Evolutionary conservation across 164 flowering plant species (phyloP), one percentile per base, ranked within the genome.

Genomic region (Magnolia officinalis): DNA sequence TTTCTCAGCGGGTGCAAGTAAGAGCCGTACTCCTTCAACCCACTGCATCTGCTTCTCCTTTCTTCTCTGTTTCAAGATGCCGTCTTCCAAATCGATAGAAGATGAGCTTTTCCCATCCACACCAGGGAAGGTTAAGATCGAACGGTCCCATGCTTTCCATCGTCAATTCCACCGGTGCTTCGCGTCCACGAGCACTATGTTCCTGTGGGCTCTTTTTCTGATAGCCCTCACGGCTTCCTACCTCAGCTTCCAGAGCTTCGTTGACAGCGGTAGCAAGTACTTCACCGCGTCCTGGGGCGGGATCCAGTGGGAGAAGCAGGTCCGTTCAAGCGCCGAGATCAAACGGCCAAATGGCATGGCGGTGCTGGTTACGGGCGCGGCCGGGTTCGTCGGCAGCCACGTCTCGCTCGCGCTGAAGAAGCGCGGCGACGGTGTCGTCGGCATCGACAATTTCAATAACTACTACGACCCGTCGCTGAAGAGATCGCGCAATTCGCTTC

Each of bases 121-220:
- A n/a, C 84, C 85, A 21, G 87, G 86, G 2, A 86, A 84, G 77
- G 82, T 80, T 75, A 86, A 86, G 78, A 67, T 81, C 75, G 87
- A 84, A 19, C 76, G 80, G 31, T 69, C 79, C 8, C 75, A 74
- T 61, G 74, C 80, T 65, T 31, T 75, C 72, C 75, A 80, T 72
- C 82, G 82, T 9, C 77, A 64, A 76, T 74, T 71, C 67, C 76
- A 61, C 78, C 77, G 63, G 1, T 78, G 80, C 73, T 78, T 78
- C 63, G 76, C 80, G 5, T 78, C 80, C 4, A 78, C 80, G 6
- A 26, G 64, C 74, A 73, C 81, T 18, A 83, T 80, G 70, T 82
- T 82, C 59, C 69, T 87, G n/a, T 87, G 83, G 82, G 81, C 80
- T 23, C 75, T 80, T 78, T 21, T 81, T 71, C 81, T 85, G 78